A percentile compares a stretch with the other conserved stretches of the same genome.
phyloP scores from a whole-genome alignment of 192 early-diverging fungal genomes.

The Gonapodya prolifera region DNA sequence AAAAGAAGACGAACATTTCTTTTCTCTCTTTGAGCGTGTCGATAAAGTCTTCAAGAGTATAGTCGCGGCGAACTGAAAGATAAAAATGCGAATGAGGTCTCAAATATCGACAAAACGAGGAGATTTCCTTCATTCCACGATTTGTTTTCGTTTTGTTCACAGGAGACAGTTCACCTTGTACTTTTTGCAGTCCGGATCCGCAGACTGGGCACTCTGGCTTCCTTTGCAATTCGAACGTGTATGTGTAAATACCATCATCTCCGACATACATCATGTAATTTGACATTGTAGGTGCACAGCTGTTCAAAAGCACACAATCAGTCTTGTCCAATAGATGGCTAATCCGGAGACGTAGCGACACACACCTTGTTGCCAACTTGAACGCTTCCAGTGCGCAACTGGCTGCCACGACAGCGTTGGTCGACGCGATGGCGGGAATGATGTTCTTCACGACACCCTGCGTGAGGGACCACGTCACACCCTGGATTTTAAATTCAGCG shows the following conservation, averaged over 20 bases:
- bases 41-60: constrained; percentile 71
- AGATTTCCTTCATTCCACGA: no score
- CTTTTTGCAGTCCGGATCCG: constrained; percentile 39
- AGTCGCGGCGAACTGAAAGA: constrained; percentile 22
- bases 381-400: constrained; percentile 89
- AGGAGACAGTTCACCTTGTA: constrained; percentile 19
- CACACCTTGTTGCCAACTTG: constrained; percentile 73
- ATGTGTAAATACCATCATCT: constrained; percentile 79
- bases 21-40: constrained; percentile 61
- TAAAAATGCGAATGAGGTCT: not conserved
- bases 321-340: not conserved
- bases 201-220: constrained; percentile 88
- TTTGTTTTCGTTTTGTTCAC: no score
- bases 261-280: constrained; percentile 66
- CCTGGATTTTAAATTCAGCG: constrained; percentile 67
- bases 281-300: not conserved
- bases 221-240: constrained; percentile 71
- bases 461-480: constrained; percentile 79
- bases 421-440: constrained; percentile 90
- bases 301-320: not conserved
- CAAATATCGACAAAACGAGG: no score
- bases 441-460: constrained; percentile 98
- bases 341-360: constrained; percentile 7
- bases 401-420: constrained; percentile 79
- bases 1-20: constrained; percentile 42